phyloP scores from a whole-genome alignment of 1,284 basidiomycete species.

The Athelia sp. region DNA sequence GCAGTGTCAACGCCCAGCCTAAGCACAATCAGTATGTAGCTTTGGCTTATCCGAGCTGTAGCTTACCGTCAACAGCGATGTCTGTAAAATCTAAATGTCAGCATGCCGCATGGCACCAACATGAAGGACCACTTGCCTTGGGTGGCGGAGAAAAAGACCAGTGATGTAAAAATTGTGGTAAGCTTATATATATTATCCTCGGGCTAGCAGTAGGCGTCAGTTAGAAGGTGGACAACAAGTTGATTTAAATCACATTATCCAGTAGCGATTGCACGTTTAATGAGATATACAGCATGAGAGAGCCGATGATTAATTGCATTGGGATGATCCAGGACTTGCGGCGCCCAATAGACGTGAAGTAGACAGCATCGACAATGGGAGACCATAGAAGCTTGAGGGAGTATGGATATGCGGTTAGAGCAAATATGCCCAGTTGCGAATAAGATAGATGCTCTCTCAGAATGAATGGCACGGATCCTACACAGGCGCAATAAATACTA shows the following conservation, averaged over 20 bases:
- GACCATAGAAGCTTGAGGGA: slow-evolving; percentile 98
- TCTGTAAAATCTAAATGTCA: slow-evolving; percentile 42
- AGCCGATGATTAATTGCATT: slow-evolving; percentile 89
- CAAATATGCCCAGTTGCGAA: slow-evolving; percentile 94
- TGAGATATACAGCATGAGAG: slow-evolving; percentile 86
- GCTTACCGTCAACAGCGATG: slow-evolving; percentile 90
- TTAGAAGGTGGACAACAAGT: slow-evolving; percentile 7
- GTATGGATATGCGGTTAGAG: slow-evolving; percentile 94
- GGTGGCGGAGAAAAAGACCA: slow-evolving; percentile 95
- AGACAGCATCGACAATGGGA: slow-evolving; percentile 94
- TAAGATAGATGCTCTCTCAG: slow-evolving; percentile 94
- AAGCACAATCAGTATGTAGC: slow-evolving; percentile 1
- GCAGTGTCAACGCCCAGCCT: slow-evolving; percentile 96
- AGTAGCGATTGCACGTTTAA: slow-evolving; percentile 77
- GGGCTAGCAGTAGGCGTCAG: slow-evolving; percentile 46
- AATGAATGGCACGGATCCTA: slow-evolving; percentile 95
- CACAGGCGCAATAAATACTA: slow-evolving; percentile 19
- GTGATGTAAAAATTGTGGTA: slow-evolving; percentile 83
- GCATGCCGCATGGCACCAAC: slow-evolving; percentile 5
- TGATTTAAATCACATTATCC: slow-evolving; percentile 59
- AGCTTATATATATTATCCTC: slow-evolving; percentile 77
- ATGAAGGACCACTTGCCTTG: slow-evolving; percentile 61
- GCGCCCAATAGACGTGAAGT: slow-evolving; percentile 77
- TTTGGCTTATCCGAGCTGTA: slow-evolving; percentile 10
- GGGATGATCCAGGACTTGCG: slow-evolving; percentile 99